phyloP scores from a whole-genome alignment of 176 grass and related monocot species.

The Alloteropsis semialata region DNA sequence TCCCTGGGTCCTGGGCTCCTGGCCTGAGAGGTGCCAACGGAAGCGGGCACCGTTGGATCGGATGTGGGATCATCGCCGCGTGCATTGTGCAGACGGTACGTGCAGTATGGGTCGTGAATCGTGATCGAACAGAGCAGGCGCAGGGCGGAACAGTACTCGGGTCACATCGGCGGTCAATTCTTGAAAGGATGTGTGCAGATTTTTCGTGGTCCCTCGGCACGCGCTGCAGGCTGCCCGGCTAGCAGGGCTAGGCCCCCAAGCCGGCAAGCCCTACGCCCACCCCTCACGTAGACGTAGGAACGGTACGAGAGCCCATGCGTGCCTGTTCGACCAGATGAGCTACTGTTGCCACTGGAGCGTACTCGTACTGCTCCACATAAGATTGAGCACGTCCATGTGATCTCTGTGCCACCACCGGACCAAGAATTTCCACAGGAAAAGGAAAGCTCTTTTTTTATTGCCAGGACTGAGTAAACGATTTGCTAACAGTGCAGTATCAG shows the following conservation, averaged over 20 bases:
- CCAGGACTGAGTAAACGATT: neutral
- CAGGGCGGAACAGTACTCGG: conserved; percentile 19
- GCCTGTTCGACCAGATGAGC: neutral
- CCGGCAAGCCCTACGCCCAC: no score
- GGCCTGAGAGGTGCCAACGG: neutral
- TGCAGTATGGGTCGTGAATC: neutral
- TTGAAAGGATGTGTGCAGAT: neutral
- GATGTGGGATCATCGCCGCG: neutral
- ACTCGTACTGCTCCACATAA: neutral
- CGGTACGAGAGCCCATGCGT: no score
- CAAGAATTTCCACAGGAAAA: no score
- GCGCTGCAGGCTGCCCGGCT: neutral
- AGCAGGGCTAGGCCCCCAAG: neutral
- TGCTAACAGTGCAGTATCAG: no score
- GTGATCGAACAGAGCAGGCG: neutral
- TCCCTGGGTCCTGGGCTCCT: neutral
- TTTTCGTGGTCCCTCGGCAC: neutral
- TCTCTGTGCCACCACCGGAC: neutral
- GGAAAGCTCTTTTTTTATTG: neutral
- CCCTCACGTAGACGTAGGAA: no score
- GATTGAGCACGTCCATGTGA: neutral
- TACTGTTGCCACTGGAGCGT: neutral
- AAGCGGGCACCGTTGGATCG: neutral
- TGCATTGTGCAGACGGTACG: neutral
- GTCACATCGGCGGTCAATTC: conserved; percentile 5